Evolutionary conservation across 108 stramenopile species (phyloP), one percentile per base, ranked within the genome.

Genomic region (Cyclotella sp.): DNA sequence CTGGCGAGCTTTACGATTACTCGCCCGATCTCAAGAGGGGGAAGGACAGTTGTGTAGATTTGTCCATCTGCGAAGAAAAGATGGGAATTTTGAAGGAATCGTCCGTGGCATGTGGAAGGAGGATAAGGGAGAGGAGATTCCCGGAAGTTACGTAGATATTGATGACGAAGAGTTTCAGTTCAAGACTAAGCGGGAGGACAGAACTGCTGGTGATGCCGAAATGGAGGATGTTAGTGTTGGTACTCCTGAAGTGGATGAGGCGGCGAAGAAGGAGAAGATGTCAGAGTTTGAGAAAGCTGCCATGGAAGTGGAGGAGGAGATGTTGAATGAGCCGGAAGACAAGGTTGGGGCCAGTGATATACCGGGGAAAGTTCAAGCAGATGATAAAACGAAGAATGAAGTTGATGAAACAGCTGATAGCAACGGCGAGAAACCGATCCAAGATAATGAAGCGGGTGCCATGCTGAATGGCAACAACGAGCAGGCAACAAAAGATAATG

Each of bases 1-100:
- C 21, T 95, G 94, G 94, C 77, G 90, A 49, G 94, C 88, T 19
- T 70, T 91, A 70, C 82, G 94, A 47, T 61, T 95, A 42, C 73
- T 89, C 62, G 81, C 90, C 28, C 74, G 82, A 40, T 73, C 85
- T 46, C 89, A 92, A 40, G 49, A 69, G 24, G 78, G 78, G 18
- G 49, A 69, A 24, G 78, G 78, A 9, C 78, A 79, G 39, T 41
- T 79, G 34, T 34, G 51, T 28, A 54, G 70, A 68, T 75, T 78
- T 68, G 77, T 45, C 15, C 65, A 67, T 43, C 72, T 84, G 65
- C 70, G 66, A 34, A 73, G 76, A 24, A 74, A 46, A 39, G 85
- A 83, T 57, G 91, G 86, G 1, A 89, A 92, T 65, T 87, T 91
- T 71, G 94, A 95, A 72, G 62, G 73, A 0, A 72, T 92, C 22